Conservation (phyloP, 2,329 filamentous ascomycete species). For the Allantophomopsis lycopodina region DNA sequence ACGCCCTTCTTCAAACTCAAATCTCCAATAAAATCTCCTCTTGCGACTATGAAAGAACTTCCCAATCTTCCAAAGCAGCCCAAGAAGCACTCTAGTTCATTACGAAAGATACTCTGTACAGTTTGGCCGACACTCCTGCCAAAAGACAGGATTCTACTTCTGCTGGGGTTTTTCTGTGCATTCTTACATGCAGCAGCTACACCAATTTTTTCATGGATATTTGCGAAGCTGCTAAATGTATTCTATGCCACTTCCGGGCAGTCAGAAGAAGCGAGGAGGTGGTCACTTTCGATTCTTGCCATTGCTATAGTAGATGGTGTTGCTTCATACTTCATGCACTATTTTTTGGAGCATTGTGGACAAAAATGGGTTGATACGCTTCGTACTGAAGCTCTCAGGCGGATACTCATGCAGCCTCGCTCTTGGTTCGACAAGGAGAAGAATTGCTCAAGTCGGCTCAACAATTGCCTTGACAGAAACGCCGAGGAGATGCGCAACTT, state of each 20-base stretch:
- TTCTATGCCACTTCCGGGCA: conserved; percentile 40
- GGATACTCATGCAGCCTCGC: conserved; percentile 62
- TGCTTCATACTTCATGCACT: conserved; percentile 52
- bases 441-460: conserved; percentile 50
- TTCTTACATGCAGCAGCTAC: conserved; percentile 52
- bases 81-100: conserved; percentile 8
- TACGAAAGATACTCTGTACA: conserved; percentile 48
- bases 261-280: conserved; percentile 24
- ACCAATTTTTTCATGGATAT: conserved; percentile 62
- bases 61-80: too few relatives aligned
- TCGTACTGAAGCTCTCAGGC: conserved; percentile 51
- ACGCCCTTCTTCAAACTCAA: too few relatives aligned
- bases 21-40: too few relatives aligned
- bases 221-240: conserved; percentile 57
- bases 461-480: conserved; percentile 63
- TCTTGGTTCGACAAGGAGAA: conserved; percentile 62
- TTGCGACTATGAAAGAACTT: too few relatives aligned
- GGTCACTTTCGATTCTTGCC: conserved; percentile 55
- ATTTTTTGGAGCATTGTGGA: conserved; percentile 55
- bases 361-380: conserved; percentile 68
- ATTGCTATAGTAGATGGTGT: conserved; percentile 55
- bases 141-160: conserved; percentile 36
- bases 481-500: conserved; percentile 82
- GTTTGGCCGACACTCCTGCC: conserved; percentile 52
- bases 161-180: conserved; percentile 46